phyloP scores from a whole-genome alignment of 306 rosid genomes.

The Begonia masoniana region DNA sequence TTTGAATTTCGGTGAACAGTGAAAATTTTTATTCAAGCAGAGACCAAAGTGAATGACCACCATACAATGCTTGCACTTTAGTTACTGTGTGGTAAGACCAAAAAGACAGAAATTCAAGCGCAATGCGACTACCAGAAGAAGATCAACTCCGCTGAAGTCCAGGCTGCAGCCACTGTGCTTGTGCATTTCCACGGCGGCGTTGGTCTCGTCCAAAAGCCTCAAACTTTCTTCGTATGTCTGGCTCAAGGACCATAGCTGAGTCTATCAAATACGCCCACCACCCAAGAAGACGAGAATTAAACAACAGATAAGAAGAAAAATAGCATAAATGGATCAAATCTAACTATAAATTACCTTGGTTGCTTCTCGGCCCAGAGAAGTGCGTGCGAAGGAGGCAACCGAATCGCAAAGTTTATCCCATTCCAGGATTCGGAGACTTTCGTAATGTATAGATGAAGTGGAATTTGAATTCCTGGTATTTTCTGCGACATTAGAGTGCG shows the following conservation, averaged over 20 bases:
- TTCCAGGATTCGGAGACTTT: slow-evolving; percentile 70
- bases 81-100: not conserved
- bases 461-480: not conserved
- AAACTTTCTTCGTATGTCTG: slow-evolving; percentile 61
- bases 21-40: no score
- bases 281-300: not conserved
- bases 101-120: not conserved
- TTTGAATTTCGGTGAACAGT: no score
- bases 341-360: slow-evolving; percentile 28
- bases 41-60: no score
- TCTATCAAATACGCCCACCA: slow-evolving; percentile 22
- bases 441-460: slow-evolving; percentile 30
- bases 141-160: slow-evolving; percentile 53
- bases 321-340: no score
- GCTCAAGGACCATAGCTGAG: slow-evolving; percentile 51
- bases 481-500: slow-evolving; percentile 14
- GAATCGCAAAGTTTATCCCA: slow-evolving; percentile 87
- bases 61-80: no score
- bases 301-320: not conserved
- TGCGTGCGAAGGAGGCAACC: slow-evolving; percentile 73
- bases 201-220: slow-evolving; percentile 67
- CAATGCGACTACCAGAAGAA: slow-evolving; percentile 35
- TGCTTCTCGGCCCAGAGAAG: slow-evolving; percentile 69
- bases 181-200: slow-evolving; percentile 75
- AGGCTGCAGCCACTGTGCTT: slow-evolving; percentile 64